These are phyloP conservation scores for Niebla homalea DNA, from an alignment of 495 filamentous ascomycete genomes.

Conservation along the genomic window DNA sequence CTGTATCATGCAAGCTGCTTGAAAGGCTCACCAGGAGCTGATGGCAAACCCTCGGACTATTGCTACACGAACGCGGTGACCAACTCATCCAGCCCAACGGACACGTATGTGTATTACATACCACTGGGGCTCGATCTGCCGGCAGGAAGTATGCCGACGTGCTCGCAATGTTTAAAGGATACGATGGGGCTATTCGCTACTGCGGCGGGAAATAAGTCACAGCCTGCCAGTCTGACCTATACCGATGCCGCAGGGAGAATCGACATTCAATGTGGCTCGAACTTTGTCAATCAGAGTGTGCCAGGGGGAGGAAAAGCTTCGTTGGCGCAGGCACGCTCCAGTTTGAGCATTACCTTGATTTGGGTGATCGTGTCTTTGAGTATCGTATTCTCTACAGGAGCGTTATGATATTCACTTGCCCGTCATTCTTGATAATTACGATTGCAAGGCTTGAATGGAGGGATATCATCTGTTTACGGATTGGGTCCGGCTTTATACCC, in stretches of 20 bases:
- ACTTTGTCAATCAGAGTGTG: conserved; percentile 48
- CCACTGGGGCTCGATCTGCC: conserved; percentile 63
- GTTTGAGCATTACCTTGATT: not conserved
- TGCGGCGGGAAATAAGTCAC: conserved; percentile 44
- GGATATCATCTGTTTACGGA: no score
- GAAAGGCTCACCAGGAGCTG: conserved; percentile 55
- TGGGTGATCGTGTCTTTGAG: no score
- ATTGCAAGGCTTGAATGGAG: no score
- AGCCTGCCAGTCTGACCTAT: conserved; percentile 47
- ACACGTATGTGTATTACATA: conserved; percentile 70
- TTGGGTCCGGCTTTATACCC: no score
- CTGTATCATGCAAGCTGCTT: conserved; percentile 72
- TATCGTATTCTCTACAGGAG: no score
- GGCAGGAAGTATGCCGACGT: conserved; percentile 47
- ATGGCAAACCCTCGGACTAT: conserved; percentile 24
- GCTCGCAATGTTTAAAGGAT: conserved; percentile 51
- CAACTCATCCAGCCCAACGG: conserved; percentile 45
- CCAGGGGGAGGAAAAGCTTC: conserved; percentile 21
- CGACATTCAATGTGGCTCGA: conserved; percentile 49
- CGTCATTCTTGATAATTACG: no score
- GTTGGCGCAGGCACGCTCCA: no score
- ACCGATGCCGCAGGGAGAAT: conserved; percentile 48
- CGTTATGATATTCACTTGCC: no score
- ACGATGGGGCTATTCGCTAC: conserved; percentile 57
- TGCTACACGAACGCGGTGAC: conserved; percentile 76